A percentile compares a stretch with the other conserved stretches of the same genome.
Conservation (phyloP, 495 filamentous ascomycete species). For the Penicillium odoratum region DNA sequence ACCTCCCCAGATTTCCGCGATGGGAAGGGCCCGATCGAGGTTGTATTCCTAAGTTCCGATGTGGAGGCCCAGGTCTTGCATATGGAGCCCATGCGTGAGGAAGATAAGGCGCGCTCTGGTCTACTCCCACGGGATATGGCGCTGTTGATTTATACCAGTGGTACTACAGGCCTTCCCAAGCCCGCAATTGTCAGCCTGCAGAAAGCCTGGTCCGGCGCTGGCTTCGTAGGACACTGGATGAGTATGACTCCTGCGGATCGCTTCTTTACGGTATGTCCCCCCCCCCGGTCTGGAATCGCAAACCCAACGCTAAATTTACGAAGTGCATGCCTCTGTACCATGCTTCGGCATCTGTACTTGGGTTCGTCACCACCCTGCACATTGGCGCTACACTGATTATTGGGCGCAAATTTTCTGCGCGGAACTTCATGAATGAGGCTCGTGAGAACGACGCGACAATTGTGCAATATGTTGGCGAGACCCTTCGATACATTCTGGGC, state of each 20-base stretch:
- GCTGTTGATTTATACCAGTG: conserved; percentile 80
- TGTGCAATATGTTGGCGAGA: conserved; percentile 96
- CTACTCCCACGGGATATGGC: conserved; percentile 58
- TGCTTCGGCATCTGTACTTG: conserved; percentile 74
- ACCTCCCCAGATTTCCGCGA: conserved; percentile 43
- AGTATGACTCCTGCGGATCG: conserved; percentile 59
- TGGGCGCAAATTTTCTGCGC: conserved; percentile 78
- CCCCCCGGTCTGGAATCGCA: not conserved
- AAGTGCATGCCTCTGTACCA: conserved; percentile 94
- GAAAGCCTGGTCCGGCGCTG: conserved; percentile 57
- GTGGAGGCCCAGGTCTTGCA: conserved; percentile 61
- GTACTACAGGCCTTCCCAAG: conserved; percentile 91
- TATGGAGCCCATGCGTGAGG: conserved; percentile 58
- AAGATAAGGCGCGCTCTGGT: conserved; percentile 59
- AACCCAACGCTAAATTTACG: not conserved
- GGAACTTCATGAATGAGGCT: conserved; percentile 80
- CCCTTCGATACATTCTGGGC: conserved; percentile 83
- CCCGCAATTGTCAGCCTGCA: conserved; percentile 80
- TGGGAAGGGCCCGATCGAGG: conserved; percentile 53
- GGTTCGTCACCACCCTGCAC: conserved; percentile 59
- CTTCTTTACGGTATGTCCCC: conserved; percentile 69
- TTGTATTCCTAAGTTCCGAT: conserved; percentile 62
- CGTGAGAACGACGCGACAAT: conserved; percentile 71
- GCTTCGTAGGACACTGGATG: conserved; percentile 60
- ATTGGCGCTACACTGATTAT: conserved; percentile 66